Conservation (phyloP, 805 yeast genomes). For the Saturnispora besseyi region DNA sequence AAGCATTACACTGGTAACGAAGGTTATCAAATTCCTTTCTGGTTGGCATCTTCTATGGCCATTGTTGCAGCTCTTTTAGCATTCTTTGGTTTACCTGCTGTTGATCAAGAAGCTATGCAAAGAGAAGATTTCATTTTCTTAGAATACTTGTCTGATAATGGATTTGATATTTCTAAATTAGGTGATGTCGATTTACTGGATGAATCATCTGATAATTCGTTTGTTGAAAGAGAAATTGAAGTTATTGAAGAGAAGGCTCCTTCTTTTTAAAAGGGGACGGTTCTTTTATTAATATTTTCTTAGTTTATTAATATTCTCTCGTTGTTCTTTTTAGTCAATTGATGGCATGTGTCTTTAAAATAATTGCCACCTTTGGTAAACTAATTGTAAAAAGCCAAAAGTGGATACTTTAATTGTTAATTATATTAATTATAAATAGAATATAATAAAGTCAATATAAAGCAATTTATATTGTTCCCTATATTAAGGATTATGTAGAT, state of each 20-base stretch:
- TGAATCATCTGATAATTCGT: slow-evolving; percentile 1
- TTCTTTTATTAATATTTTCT: neutral
- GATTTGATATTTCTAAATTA: slow-evolving; percentile 58
- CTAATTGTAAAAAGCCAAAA: no score
- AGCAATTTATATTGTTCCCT: no score
- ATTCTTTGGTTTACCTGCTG: slow-evolving; percentile 63
- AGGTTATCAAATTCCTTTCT: slow-evolving; percentile 73
- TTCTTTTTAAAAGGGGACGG: neutral
- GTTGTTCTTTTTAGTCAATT: no score
- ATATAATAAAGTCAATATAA: no score
- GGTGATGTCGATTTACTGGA: slow-evolving; percentile 31
- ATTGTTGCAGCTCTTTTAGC: slow-evolving; percentile 62
- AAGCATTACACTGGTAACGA: slow-evolving; percentile 46
- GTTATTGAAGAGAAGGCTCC: neutral
- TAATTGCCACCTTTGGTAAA: no score
- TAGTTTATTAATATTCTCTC: no score
- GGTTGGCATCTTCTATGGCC: slow-evolving; percentile 71
- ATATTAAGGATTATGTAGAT: no score
- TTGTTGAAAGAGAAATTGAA: slow-evolving; percentile 2
- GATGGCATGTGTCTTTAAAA: no score
- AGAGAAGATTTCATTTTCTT: slow-evolving; percentile 69
- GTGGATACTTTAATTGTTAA: no score
- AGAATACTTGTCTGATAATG: slow-evolving; percentile 54
- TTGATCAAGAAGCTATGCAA: slow-evolving; percentile 75
- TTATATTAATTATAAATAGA: no score